Conservation (phyloP, 1,139 yeast species). For the Hyphopichia fennica region DNA sequence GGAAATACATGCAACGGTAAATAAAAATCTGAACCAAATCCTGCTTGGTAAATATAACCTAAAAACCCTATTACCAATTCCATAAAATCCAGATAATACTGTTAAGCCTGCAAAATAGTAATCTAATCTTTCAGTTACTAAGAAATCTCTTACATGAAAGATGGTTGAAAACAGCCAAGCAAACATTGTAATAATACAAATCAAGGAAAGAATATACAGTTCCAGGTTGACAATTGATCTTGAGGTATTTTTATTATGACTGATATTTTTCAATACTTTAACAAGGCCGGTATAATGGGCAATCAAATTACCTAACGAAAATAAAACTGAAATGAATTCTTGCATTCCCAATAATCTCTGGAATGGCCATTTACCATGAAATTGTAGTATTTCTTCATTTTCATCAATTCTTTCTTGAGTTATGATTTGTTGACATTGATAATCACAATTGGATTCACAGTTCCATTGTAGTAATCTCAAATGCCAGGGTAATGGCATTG, state of each 20-base stretch:
- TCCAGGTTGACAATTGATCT: constrained; percentile 30
- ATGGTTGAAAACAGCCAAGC: constrained; percentile 89
- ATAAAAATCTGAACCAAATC: constrained; percentile 23
- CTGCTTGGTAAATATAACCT: constrained; percentile 48
- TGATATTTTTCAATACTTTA: constrained; percentile 26
- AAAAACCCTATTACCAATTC: constrained; percentile 58
- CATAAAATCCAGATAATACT: constrained; percentile 76
- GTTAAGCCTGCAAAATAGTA: constrained; percentile 93
- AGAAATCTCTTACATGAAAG: constrained; percentile 83
- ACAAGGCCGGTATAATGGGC: constrained; percentile 69
- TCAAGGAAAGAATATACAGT: constrained; percentile 18
- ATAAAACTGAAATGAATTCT: constrained; percentile 78
- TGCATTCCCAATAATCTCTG: constrained; percentile 71
- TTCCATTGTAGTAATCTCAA: constrained; percentile 67
- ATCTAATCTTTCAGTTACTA: constrained; percentile 80
- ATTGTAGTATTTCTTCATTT: constrained; percentile 63
- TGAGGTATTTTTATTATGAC: constrained; percentile 20
- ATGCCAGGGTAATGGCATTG: constrained; percentile 40
- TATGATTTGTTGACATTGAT: constrained; percentile 79
- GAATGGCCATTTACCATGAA: constrained; percentile 99
- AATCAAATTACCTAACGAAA: constrained; percentile 74
- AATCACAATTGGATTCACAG: constrained; percentile 84
- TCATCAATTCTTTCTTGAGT: constrained; percentile 52
- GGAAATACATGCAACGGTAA: constrained; percentile 43
- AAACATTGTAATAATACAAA: constrained; percentile 65